Evolutionary conservation across 306 rosid genomes (phyloP), one percentile per base, ranked within the genome.

Genomic region (Rubus parviflorus): DNA sequence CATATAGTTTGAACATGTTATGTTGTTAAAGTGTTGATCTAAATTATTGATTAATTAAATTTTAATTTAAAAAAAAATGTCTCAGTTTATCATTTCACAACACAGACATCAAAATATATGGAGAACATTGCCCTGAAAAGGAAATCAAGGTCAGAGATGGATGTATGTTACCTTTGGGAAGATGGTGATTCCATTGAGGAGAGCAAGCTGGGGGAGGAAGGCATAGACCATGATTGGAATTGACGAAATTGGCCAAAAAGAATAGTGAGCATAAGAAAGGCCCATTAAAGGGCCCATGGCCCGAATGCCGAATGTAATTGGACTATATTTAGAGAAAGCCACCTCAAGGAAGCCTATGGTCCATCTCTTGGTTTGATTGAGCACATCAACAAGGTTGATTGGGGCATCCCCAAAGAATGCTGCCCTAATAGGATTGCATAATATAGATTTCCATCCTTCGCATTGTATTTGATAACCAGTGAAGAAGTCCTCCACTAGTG

Each of bases 321-420:
- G 87, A 52, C 60, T 60, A 48, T 74, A 75, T 42, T 76, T 85
- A 5, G 85, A 82, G 65, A 74, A 77, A 7, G 25, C 22, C 0
- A 87, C 82, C 58, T 84, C 80, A 14, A 77, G 63, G 12, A 51
- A 62, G 4, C 90, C 90, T 2, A 78, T 20, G 22, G 19, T 12
- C 85, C 85, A 87, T 42, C 90, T 30, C 17, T 87, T 85, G 22
- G 25, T 62, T 49, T 87, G 90, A n/a, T 37, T 77, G 2, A 87
- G 16, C 3, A 7, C 75, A n/a, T 80, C 87, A 2, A 82, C 2
- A 17, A 84, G 81, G 72, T 43, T 75, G 19, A 82, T 82, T 0
- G 88, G 90, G 23, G 84, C 77, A 30, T 87, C 83, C 12, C 87
- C 88, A 4, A 8, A 67, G 60, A 84, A 82, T 14, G 88, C 83